These are phyloP conservation scores for Flueggea neowawraea DNA, from an alignment of 441 rosid genomes.

Conservation along the genomic window DNA sequence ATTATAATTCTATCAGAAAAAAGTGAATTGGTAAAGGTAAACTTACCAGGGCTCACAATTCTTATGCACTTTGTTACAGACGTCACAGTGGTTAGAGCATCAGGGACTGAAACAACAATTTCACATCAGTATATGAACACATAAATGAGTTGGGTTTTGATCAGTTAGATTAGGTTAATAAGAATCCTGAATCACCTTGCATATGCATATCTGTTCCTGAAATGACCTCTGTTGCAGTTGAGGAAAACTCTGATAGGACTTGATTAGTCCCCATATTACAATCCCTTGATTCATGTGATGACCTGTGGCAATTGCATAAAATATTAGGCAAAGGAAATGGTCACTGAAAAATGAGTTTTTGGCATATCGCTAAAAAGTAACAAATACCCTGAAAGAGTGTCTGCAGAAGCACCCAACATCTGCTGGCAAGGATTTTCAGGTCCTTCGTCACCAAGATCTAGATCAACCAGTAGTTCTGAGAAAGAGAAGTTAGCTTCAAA, in stretches of 20 bases:
- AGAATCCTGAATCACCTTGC: conserved; percentile 35
- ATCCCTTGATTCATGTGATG: conserved; percentile 51
- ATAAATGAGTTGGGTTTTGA: conserved; percentile 1
- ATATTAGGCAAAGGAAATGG: not conserved
- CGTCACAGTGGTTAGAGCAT: conserved; percentile 39
- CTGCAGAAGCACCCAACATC: conserved; percentile 24
- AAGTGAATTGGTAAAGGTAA: not conserved
- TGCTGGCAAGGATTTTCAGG: conserved; percentile 33
- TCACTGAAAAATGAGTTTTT: not conserved
- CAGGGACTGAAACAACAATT: conserved; percentile 36
- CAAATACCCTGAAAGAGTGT: conserved; percentile 53
- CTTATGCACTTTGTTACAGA: conserved; percentile 47
- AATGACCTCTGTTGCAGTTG: conserved; percentile 42
- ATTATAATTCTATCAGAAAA: not conserved
- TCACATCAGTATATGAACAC: not conserved
- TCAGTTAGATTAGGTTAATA: not conserved
- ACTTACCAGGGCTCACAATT: conserved; percentile 57
- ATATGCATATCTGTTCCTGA: conserved; percentile 37
- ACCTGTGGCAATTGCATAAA: conserved; percentile 24
- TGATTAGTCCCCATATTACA: conserved; percentile 36
- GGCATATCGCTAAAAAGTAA: conserved; percentile 7
- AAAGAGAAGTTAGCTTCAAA: conserved; percentile 66
- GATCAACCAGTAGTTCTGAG: conserved; percentile 67
- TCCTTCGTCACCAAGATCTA: conserved; percentile 59
- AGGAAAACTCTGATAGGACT: conserved; percentile 44